These are phyloP conservation scores for Pseudogymnoascus sp. DNA, from an alignment of 2,329 filamentous ascomycete species.

Conservation along the genomic window DNA sequence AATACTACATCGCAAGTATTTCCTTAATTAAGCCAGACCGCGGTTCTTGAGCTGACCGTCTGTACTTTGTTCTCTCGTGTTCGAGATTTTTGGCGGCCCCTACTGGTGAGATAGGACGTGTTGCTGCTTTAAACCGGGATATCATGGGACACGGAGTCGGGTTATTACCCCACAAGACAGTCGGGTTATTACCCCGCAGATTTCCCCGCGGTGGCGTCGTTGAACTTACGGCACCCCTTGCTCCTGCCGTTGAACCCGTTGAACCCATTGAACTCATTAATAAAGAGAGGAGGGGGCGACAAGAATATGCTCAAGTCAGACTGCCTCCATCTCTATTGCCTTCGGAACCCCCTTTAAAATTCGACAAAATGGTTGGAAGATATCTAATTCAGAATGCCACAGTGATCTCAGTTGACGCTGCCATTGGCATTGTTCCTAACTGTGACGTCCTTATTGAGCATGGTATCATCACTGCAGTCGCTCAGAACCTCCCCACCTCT, in stretches of 20 bases:
- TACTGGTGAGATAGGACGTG: no score
- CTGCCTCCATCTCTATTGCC: background rate
- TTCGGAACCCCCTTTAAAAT: background rate
- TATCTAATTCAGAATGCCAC: conserved; percentile 8
- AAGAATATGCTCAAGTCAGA: background rate
- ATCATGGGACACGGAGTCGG: no score
- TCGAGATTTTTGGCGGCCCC: no score
- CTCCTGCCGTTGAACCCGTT: no score
- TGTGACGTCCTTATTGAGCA: conserved; percentile 9
- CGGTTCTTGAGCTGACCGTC: no score
- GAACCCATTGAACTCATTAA: background rate
- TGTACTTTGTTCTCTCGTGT: no score
- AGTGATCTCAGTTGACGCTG: conserved; percentile 7
- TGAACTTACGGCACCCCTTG: background rate
- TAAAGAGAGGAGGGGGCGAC: background rate
- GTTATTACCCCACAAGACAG: no score
- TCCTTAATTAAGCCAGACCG: no score
- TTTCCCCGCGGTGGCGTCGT: background rate
- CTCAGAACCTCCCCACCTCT: background rate
- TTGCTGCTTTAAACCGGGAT: no score
- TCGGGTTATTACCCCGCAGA: background rate
- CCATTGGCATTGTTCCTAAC: conserved; percentile 1
- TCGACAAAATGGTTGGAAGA: background rate
- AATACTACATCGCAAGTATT: no score
- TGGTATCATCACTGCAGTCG: conserved; percentile 1